A percentile compares a stretch with the other conserved stretches of the same genome.
These are phyloP conservation scores for Ustilago nuda DNA, from an alignment of 1,284 basidiomycete genomes.

Conservation along the genomic window DNA sequence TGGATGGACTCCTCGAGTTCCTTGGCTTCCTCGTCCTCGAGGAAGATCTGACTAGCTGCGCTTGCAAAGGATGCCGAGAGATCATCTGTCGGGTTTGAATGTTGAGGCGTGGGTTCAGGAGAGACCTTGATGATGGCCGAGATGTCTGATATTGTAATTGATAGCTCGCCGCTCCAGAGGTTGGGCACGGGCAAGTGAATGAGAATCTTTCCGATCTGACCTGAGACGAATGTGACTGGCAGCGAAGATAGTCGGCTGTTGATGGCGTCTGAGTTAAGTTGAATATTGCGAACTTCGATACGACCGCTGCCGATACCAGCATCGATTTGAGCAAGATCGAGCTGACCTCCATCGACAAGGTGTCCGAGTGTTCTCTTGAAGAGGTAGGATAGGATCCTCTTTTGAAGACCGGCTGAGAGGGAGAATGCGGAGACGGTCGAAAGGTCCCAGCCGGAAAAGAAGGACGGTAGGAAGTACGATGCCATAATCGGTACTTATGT, in stretches of 20 bases:
- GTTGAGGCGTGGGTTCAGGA: not conserved
- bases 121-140: conserved; percentile 9
- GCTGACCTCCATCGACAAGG: conserved; percentile 85
- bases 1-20: conserved; percentile 55
- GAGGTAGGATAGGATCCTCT: conserved; percentile 87
- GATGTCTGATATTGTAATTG: conserved; percentile 33
- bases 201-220: conserved; percentile 70
- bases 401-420: conserved; percentile 84
- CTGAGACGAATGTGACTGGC: conserved; percentile 79
- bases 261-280: conserved; percentile 75
- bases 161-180: conserved; percentile 56
- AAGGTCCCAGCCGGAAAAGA: conserved; percentile 47
- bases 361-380: conserved; percentile 85
- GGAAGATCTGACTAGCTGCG: conserved; percentile 48
- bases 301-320: conserved; percentile 89
- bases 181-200: conserved; percentile 59
- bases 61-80: conserved; percentile 41
- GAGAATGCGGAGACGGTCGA: conserved; percentile 45
- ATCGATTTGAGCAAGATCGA: conserved; percentile 87
- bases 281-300: conserved; percentile 84
- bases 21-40: conserved; percentile 46
- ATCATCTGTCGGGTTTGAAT: conserved; percentile 5
- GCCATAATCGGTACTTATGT: conserved; percentile 20
- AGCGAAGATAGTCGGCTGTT: conserved; percentile 65
- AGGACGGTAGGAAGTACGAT: conserved; percentile 47